Percentiles rank a stretch among this genome's conserved stretches.
These are phyloP conservation scores for Saturnispora gosingensis DNA, from an alignment of 805 yeast genomes.

Conservation along the genomic window DNA sequence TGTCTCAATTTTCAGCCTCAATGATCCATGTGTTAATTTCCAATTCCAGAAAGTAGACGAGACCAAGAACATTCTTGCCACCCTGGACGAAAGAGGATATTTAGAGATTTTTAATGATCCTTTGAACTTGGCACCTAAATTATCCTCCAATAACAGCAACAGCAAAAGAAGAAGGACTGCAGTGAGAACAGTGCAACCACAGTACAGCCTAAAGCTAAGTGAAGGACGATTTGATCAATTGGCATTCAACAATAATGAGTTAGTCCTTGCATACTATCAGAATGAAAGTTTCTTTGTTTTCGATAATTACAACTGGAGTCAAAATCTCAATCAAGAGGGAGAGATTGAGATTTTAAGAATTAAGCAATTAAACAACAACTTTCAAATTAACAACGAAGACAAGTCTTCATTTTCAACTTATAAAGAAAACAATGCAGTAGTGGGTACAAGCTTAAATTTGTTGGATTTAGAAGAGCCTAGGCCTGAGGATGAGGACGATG, in stretches of 20 bases:
- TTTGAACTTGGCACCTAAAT: slow-evolving; percentile 15
- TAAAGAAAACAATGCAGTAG: slow-evolving; percentile 26
- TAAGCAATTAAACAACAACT: slow-evolving; percentile 26
- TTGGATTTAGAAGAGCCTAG: slow-evolving; percentile 41
- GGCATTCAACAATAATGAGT: slow-evolving; percentile 22
- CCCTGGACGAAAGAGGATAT: slow-evolving; percentile 64
- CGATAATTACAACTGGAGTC: slow-evolving; percentile 44
- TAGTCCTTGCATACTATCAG: slow-evolving; percentile 54
- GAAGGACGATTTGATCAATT: slow-evolving; percentile 20
- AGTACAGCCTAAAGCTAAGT: slow-evolving; percentile 36
- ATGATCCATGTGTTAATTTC: slow-evolving; percentile 42
- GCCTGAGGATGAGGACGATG: slow-evolving; percentile 39
- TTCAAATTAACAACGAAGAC: slow-evolving; percentile 33
- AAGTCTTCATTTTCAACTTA: slow-evolving; percentile 9
- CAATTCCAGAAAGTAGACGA: slow-evolving; percentile 29
- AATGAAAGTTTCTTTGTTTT: slow-evolving; percentile 48
- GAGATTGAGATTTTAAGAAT: slow-evolving; percentile 18
- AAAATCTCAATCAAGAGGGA: slow-evolving; percentile 15
- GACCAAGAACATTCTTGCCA: slow-evolving; percentile 33
- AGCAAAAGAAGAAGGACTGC: slow-evolving; percentile 17
- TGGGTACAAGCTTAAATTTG: slow-evolving; percentile 40
- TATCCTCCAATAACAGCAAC: slow-evolving; percentile 5
- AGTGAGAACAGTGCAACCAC: slow-evolving; percentile 45
- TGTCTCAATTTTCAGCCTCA: slow-evolving; percentile 56
- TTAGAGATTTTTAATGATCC: slow-evolving; percentile 66